Conservation (phyloP, 768 basidiomycete species). For the Pisolithus sp. region DNA sequence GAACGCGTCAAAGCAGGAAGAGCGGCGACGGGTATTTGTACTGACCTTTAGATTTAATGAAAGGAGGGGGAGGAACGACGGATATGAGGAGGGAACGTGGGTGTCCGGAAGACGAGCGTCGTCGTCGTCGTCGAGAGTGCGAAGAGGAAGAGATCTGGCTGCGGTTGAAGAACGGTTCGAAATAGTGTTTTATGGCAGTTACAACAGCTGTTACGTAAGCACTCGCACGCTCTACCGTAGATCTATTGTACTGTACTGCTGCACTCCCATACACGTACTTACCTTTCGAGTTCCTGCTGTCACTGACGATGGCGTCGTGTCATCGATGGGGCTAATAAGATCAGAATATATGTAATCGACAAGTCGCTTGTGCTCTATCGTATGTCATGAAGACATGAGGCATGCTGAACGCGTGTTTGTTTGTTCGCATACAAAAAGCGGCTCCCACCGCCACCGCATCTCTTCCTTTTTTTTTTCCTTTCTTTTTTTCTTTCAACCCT, state of each 20-base stretch:
- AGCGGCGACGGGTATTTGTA: neutral
- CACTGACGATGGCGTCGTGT: no score
- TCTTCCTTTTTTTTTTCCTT: constrained; percentile 14
- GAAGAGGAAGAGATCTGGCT: constrained; percentile 8
- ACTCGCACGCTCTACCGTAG: constrained; percentile 15
- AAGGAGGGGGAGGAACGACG: constrained; percentile 8
- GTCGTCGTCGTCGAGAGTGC: constrained; percentile 15
- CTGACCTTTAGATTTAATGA: constrained; percentile 6
- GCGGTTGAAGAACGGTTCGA: neutral
- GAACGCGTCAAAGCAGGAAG: constrained; percentile 6
- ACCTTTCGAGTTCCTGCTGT: no score
- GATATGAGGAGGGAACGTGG: constrained; percentile 18
- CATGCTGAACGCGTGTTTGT: constrained; percentile 13
- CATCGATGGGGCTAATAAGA: no score
- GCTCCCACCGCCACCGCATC: neutral
- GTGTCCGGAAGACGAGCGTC: constrained; percentile 7
- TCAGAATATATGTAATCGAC: no score
- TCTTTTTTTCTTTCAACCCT: constrained; percentile 59
- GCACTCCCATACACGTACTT: no score
- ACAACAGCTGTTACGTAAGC: constrained; percentile 15
- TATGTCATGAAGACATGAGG: no score
- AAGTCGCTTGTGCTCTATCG: no score
- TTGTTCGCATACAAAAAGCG: constrained; percentile 34
- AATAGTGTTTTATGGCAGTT: no score
- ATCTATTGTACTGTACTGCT: no score